Conservation (phyloP, 371 early-diverging fungal genomes). For the Apophysomyces ossiformis region DNA sequence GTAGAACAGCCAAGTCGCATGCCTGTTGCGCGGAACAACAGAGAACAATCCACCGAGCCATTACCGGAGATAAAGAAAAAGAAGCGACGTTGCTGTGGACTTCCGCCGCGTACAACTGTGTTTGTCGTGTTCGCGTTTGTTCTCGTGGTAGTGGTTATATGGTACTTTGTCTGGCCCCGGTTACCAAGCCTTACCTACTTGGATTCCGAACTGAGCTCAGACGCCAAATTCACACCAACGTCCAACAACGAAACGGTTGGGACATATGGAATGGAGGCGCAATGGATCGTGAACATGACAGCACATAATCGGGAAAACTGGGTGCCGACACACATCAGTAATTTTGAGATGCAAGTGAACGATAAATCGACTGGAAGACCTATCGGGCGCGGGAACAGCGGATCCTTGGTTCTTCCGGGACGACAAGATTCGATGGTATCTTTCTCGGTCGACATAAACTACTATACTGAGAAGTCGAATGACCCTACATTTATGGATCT, state of each 20-base stretch:
- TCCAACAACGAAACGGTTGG: constrained; percentile 8
- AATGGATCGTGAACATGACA: constrained; percentile 27
- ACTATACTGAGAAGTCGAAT: constrained; percentile 1
- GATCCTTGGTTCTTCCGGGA: constrained; percentile 19
- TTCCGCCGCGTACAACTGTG: constrained; percentile 28
- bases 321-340: constrained; percentile 30
- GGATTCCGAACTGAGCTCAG: constrained; percentile 20
- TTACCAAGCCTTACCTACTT: constrained; percentile 27
- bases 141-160: constrained; percentile 29
- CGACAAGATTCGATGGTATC: constrained; percentile 7
- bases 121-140: constrained; percentile 35
- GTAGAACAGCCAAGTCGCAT: constrained; percentile 27
- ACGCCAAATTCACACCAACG: background rate
- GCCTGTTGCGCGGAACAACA: constrained; percentile 5
- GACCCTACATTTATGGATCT: constrained; percentile 11
- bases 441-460: constrained; percentile 22
- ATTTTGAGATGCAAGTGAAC: constrained; percentile 14
- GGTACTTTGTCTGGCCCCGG: constrained; percentile 56
- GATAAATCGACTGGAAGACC: constrained; percentile 18
- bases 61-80: constrained; percentile 30
- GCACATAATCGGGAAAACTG: constrained; percentile 32
- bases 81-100: constrained; percentile 30
- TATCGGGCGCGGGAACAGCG: constrained; percentile 27
- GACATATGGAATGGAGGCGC: background rate
- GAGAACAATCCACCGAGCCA: constrained; percentile 15